These are phyloP conservation scores for Cenchrus americanus DNA, from an alignment of 176 grass and related monocot genomes.

Conservation along the genomic window DNA sequence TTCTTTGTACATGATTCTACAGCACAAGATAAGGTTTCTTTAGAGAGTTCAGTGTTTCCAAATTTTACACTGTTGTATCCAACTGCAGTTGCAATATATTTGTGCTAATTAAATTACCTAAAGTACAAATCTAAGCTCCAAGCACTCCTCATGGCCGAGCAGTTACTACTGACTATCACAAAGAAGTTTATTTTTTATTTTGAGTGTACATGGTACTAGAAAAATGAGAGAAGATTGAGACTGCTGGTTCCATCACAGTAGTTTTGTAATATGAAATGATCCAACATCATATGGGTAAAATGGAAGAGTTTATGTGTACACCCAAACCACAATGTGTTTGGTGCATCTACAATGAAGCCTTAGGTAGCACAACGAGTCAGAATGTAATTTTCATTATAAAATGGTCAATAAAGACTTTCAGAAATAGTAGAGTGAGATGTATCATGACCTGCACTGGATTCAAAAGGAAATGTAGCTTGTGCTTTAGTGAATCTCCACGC, in stretches of 20 bases:
- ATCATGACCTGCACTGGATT: constrained; percentile 77
- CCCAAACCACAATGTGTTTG: neutral
- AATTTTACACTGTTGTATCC: neutral
- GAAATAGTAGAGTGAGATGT: constrained; percentile 10
- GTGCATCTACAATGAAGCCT: neutral
- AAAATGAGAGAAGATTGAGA: neutral
- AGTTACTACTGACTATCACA: neutral
- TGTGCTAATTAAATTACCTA: neutral
- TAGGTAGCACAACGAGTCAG: neutral
- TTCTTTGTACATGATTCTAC: neutral
- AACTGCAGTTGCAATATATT: neutral
- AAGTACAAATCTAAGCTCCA: neutral
- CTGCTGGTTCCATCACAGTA: neutral
- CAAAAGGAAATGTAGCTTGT: constrained; percentile 72
- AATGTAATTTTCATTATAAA: neutral
- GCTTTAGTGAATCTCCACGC: constrained; percentile 62
- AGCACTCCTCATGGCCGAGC: neutral
- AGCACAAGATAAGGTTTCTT: neutral
- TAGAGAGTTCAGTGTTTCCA: neutral
- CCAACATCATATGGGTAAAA: neutral
- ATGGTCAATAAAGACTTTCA: neutral
- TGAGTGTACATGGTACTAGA: neutral
- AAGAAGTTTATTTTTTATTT: neutral
- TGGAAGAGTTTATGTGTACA: neutral
- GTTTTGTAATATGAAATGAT: neutral